Percentiles rank a stretch among this genome's conserved stretches.
Evolutionary conservation across 176 grass and related monocot species (phyloP).

Genomic region (Dendrocalamus sinicus): DNA sequence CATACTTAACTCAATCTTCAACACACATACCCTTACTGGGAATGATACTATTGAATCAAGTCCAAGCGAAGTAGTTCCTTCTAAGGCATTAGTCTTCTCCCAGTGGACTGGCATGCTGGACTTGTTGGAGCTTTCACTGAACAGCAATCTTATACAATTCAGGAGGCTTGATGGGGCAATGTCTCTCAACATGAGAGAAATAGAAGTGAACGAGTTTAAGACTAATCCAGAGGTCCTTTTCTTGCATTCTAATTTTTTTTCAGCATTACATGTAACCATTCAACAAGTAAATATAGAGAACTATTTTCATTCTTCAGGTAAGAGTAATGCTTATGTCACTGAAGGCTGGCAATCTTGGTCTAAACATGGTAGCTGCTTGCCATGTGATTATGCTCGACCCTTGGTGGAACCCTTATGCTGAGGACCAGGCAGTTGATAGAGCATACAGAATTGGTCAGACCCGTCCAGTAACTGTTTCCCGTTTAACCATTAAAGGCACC

Average conservation of each 20-base stretch:
- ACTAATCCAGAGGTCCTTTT: conserved; percentile 65
- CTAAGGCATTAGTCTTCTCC: conserved; percentile 87
- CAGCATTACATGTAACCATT: not conserved
- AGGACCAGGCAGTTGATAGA: conserved; percentile 84
- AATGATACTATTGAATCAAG: conserved; percentile 35
- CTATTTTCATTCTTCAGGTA: conserved; percentile 54
- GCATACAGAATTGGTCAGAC: conserved; percentile 80
- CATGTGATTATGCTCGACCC: conserved; percentile 90
- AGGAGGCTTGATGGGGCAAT: conserved; percentile 90
- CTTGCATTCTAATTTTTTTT: not conserved
- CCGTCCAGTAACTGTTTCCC: conserved; percentile 70
- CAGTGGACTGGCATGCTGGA: conserved; percentile 97
- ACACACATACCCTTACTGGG: not conserved
- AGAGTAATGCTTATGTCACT: conserved; percentile 87
- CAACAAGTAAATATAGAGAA: not conserved
- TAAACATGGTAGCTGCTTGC: conserved; percentile 79
- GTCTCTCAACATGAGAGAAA: conserved; percentile 67
- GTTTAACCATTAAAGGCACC: conserved; percentile 67
- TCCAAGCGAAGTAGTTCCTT: conserved; percentile 40
- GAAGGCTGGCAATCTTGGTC: conserved; percentile 80
- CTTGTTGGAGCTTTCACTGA: conserved; percentile 77
- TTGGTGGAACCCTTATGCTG: conserved; percentile 85
- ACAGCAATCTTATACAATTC: conserved; percentile 60
- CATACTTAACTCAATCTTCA: conserved; percentile 57
- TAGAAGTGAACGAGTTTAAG: conserved; percentile 75